Base-by-base conservation (phyloP, 2,329 filamentous ascomycete species). In the Pyrenochaeta sp. region DNA sequence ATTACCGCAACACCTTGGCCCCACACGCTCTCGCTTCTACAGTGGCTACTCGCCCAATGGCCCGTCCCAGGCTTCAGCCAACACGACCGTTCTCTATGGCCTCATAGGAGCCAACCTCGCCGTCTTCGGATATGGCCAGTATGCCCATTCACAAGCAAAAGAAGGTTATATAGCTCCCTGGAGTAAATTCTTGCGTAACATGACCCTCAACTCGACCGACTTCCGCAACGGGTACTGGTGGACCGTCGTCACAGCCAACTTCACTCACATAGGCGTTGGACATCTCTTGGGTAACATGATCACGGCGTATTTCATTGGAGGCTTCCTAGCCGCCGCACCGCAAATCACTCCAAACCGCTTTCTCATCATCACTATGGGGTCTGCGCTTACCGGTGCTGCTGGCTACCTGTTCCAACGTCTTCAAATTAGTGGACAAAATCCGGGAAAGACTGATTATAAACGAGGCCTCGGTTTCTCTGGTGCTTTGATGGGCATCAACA, bases 281-380 rank as follows among this genome's bases (percentile, higher is more conserved):
- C 76, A 79, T 50, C 55, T 77, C 29, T 40, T 55, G 7, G 65
- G 68, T 51, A 78, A 78, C 55, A 72, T 77, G 69, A 13, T 76
- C 8, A 54, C 67, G 1, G 58, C 76, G 21, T 63, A 69, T 35
- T 65, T 63, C 9, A 64, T 78, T 17, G 72, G 65, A n/a, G 32
- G 30, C 0, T 49, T 72, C 7, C 41, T 78, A 3, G 63, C 60
- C 6, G 15, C 23, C 2, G 48, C 63, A 1, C 68, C 70, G 3
- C 51, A 60, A 3, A 51, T 76, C 11, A 61, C 49, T 5, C 64
- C 61, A 0, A 29, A 28, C 6, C 44, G 54, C 14, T 56, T 70
- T 11, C 21, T 58, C 19, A 51, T 58, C 2, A 52, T 73, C 10
- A 47, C 63, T 3, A 6, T 72, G 14, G 71, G 71, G 2, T 64